Evolutionary conservation across 192 early-diverging fungal species (phyloP), one percentile per base, ranked within the genome.

Genomic region (Gaertneriomyces semiglobifer): DNA sequence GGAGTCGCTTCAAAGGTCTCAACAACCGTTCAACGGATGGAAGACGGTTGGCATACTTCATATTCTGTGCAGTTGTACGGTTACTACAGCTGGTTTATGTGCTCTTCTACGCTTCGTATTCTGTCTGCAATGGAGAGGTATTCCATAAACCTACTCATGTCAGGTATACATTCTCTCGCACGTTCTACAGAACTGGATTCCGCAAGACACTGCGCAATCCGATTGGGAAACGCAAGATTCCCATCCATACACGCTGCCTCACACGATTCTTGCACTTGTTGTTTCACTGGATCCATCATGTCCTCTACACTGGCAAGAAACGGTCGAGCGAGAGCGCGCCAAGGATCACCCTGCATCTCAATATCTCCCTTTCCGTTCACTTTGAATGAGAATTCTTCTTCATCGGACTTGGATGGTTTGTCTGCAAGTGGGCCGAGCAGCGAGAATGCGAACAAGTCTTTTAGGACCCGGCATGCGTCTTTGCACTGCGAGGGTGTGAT

Each of bases 301-400:
- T 52, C n/a, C 50, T 52, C 50, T n/a, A 52, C 50, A 18, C 50
- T 20, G 20, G n/a, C 20, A 52, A 52, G n/a, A 20, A 52, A 52
- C 6, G 50, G 50, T 18, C 50, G 50, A 20, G 50, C 20, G n/a
- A 52, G n/a, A 20, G 50, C 50, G n/a, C 20, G 50, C n/a, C n/a
- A 52, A 20, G 50, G 50, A n/a, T n/a, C n/a, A 20, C 50, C 50
- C 20, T 6, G n/a, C n/a, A 52, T 52, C 20, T 52, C n/a, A 52
- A 52, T 52, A n/a, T 52, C 50, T 6, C 50, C 50, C 20, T 52
- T 52, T n/a, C 4, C 3, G 6, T n/a, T 52, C n/a, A 52, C 50
- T 52, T 52, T 52, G 50, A 52, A 52, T 52, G 50, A 18, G 6
- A 52, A 52, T 5, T 20, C 50, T 20, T 52, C 50, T 20, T 52